Conservation (phyloP, 371 early-diverging fungal species). For the Syncephalastrum racemosum region DNA sequence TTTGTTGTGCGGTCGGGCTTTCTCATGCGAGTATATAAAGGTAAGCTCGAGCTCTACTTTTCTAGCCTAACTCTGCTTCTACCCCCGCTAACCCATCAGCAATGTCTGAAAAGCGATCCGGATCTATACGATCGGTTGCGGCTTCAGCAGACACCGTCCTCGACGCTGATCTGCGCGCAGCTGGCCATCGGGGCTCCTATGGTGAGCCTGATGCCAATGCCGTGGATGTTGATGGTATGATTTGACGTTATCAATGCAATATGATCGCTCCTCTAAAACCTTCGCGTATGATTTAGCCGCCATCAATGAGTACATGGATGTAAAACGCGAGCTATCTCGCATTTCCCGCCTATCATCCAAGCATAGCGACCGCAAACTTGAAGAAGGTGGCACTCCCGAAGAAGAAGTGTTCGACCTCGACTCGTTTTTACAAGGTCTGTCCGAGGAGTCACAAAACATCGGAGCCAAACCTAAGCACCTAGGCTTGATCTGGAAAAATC, state of each 20-base stretch:
- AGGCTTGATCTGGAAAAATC: slow-evolving; percentile 36
- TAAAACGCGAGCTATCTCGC: slow-evolving; percentile 20
- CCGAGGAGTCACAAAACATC: slow-evolving; percentile 5
- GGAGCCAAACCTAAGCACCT: slow-evolving; percentile 30
- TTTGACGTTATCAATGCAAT: slow-evolving; percentile 61
- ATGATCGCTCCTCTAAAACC: slow-evolving; percentile 20
- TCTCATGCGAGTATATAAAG: no score
- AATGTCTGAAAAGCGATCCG: no score
- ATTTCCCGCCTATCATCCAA: slow-evolving; percentile 18
- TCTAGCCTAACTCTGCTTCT: no score
- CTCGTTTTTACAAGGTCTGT: slow-evolving; percentile 20
- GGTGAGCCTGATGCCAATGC: slow-evolving; percentile 26
- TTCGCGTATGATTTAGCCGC: slow-evolving; percentile 12
- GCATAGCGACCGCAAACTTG: slow-evolving; percentile 13
- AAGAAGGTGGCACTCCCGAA: slow-evolving; percentile 15
- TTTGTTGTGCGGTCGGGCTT: no score
- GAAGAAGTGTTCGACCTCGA: slow-evolving; percentile 23
- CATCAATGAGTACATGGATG: slow-evolving; percentile 16
- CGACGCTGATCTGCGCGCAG: not conserved
- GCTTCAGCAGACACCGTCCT: no score
- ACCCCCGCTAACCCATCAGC: no score
- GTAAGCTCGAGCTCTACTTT: no score
- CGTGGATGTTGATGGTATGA: slow-evolving; percentile 24
- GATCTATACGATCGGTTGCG: no score
- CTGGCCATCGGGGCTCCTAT: slow-evolving; percentile 9